Evolutionary conservation across 2,329 filamentous ascomycete species (phyloP), one percentile per base, ranked within the genome.

Genomic region (Xylaria digitata): DNA sequence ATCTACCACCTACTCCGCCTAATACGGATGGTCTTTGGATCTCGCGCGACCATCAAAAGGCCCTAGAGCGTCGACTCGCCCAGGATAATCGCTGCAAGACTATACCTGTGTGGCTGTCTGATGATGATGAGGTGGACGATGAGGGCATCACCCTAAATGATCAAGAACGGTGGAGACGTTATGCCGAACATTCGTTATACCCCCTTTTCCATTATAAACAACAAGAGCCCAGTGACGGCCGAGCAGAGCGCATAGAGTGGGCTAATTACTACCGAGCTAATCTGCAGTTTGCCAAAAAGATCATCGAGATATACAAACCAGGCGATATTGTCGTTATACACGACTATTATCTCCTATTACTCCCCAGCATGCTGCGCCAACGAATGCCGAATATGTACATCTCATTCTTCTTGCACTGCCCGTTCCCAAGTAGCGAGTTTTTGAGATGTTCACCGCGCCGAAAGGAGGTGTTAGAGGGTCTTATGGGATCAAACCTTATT

Each of bases 141-240:
- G 86, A 92, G 42, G 92, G 93, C 45, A 87, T 94, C 58, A 83
- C 87, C 43, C 83, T 98, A 70, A 92, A 90, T 73, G 92, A 97
- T 73, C 94, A 97, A 81, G 84, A 85, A 37, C 86, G 94, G 70
- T 98, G 96, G 95, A 88, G 94, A 70, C 87, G 92, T 46, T 98
- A 96, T 79, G 93, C 94, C 17, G 94, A 97, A 81, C 90, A 94
- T 76, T 92, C 97, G 74, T 85, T 98, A 32, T 97, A 97, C 81
- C 94, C 93, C 0, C 86, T 97, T 9, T 94, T 97, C 78, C 95
- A 98, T 80, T 98, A 98, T 85, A 97, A 97, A 81, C 93, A 96
- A 76, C 92, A 97, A 76, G 93, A 94, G 78, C 93, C 95, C 1
- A 92, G 90, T 13, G 92, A 97, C 78, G 94, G 94, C 42, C 89